Base-by-base conservation (phyloP, 345 rosid species). In the Arabidopsis arenosa region DNA sequence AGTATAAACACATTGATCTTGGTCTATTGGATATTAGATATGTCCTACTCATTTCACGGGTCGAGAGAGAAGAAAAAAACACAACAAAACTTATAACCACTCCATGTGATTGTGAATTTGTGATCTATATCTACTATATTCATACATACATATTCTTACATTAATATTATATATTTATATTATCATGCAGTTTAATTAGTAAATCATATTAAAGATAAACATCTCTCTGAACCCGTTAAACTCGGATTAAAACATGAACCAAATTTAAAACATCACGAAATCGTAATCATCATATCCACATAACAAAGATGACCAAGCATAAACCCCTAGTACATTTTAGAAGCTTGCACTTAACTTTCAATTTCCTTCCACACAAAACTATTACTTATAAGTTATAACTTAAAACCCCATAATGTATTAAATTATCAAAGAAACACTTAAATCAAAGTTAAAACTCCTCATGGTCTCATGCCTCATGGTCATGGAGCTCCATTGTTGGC, bases 401-500 rank as follows among this genome's bases (percentile, higher is more conserved):
- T 40, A 41, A 64, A 15, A 28, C 30, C 12, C n/a, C 72, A 51
- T 49, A 39, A 28, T 17, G 51, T 44, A 66, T 17, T 17, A 47
- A 6, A 58, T 5, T 2, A 30, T 18, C 37, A 60, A 59, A 59
- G 11, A 40, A 9, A 61, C n/a, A 43, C 44, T 64, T 6, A 44
- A 44, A 45, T 32, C 17, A n/a, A 51, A 67, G 33, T 21, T 61
- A 37, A 6, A 39, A 39, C 1, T 57, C 3, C 2, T 30, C 11
- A 60, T 18, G 48, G 47, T 11, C 33, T 18, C 18, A 40, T 18
- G 32, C 32, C 6, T 18, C 18, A 40, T 61, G 35, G 32, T 76
- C 75, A 76, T 23, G 75, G 80, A 70, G 76, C 45, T 47, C 76
- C 66, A 64, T 70, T 39, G 21, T 68, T 68, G 13, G 79, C 79